Base-by-base conservation (phyloP, 2,329 filamentous ascomycete species). In the Colletotrichum theobromicola region DNA sequence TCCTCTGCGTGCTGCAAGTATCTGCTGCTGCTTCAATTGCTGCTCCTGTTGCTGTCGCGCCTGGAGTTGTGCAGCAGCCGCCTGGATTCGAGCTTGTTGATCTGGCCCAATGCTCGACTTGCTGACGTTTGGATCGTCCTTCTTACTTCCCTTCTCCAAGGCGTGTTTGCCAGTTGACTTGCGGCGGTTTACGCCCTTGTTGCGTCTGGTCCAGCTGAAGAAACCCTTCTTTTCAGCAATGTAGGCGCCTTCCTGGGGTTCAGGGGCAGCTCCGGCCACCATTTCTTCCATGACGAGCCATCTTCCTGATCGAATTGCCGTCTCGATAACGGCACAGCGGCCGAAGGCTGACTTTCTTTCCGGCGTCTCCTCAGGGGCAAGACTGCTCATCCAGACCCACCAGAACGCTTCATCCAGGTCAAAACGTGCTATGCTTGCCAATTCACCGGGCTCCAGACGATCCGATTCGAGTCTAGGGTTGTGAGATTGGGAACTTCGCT, bases 381-480 rank as follows among this genome's bases (percentile, higher is more conserved):
- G 87, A 88, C 96, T 98, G 79, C 92, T 97, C 89, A 99, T 98
- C 97, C 97, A 99, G 5, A 98, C 97, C 96, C 97, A 98, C 97
- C 97, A 99, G 83, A 99, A 99, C 2, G 95, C 94, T 82, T 98
- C 96, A 79, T 99, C 97, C 7, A 99, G 88, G 76, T 97, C 93
- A 72, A 98, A 91, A 46, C 90, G 90, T 28, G 91, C 94, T 80
- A 99, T 98, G 81, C 95, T 98, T 34, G 97, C 97, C 72, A 99
- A 89, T 87, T 99, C 97, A 66, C 95, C 97, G 1, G 96, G 97
- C 77, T 98, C 95, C 1, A 98, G 87, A 53, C 91, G 88, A 68
- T 94, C 92, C 16, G 89, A 89, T 77, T 95, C 93, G n/a, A 95
- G 86, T 73, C 92, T 90, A 57, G 93, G 92, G 70, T 89, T 90